phyloP scores from a whole-genome alignment of 2,329 filamentous ascomycete genomes.

The Phaeomoniella chlamydospora region DNA sequence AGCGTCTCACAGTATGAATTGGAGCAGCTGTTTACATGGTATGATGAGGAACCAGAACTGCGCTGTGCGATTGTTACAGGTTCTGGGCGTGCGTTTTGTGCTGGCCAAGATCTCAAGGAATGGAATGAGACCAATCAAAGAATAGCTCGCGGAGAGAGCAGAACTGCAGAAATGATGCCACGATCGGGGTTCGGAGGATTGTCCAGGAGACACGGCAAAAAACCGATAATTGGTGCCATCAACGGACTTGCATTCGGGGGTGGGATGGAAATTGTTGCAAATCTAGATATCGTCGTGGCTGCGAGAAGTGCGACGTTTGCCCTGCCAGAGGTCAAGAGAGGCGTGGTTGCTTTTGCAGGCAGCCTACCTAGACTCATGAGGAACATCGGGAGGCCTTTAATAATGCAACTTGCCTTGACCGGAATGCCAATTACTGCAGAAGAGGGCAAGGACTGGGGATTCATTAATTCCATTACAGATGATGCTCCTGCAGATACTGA shows the following conservation, averaged over 20 bases:
- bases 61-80: constrained; percentile 26
- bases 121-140: constrained; percentile 16
- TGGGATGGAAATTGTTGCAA: constrained; percentile 62
- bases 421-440: constrained; percentile 44
- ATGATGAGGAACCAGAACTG: constrained; percentile 25
- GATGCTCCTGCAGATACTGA: constrained; percentile 32
- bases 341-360: constrained; percentile 57
- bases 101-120: constrained; percentile 30
- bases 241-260: constrained; percentile 64
- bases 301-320: constrained; percentile 42
- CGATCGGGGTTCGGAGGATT: constrained; percentile 26
- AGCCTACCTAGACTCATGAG: constrained; percentile 52
- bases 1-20: constrained; percentile 23
- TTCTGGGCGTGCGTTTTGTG: constrained; percentile 27
- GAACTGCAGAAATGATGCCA: too few species aligned
- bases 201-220: constrained; percentile 15
- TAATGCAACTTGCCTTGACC: constrained; percentile 56
- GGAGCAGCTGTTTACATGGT: constrained; percentile 27
- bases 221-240: constrained; percentile 60
- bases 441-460: constrained; percentile 49
- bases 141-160: constrained; percentile 4
- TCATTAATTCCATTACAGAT: constrained; percentile 53
- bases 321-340: constrained; percentile 57
- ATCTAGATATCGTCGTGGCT: constrained; percentile 59
- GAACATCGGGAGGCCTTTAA: constrained; percentile 51